These are phyloP conservation scores for Ceratobasidium sp. DNA, from an alignment of 1,284 basidiomycete species.

Conservation along the genomic window DNA sequence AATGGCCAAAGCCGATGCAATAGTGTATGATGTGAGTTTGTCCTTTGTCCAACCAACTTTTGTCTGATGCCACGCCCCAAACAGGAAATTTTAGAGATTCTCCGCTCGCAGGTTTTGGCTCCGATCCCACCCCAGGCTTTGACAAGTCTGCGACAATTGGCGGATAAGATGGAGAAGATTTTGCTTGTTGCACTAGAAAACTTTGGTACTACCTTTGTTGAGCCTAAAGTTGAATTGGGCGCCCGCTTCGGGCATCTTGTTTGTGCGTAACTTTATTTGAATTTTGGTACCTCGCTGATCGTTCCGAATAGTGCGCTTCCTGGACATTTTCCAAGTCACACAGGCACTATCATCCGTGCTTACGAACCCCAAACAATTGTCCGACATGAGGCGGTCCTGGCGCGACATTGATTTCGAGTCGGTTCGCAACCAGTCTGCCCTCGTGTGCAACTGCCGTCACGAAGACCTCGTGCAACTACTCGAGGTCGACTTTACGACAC, in stretches of 20 bases:
- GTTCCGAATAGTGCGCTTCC: conserved; percentile 72
- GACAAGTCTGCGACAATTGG: conserved; percentile 77
- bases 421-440: conserved; percentile 87
- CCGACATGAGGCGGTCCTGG: conserved; percentile 88
- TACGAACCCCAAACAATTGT: conserved; percentile 83
- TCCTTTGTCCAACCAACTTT: conserved; percentile 11
- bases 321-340: conserved; percentile 89
- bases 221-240: conserved; percentile 87
- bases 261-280: conserved; percentile 64
- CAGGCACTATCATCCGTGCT: conserved; percentile 86
- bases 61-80: conserved; percentile 21
- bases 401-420: conserved; percentile 87
- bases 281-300: not conserved
- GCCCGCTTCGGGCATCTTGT: conserved; percentile 89
- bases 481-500: conserved; percentile 82
- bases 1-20: conserved; percentile 88
- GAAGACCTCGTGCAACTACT: conserved; percentile 85
- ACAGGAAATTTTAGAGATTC: conserved; percentile 85
- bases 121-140: conserved; percentile 75
- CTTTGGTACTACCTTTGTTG: conserved; percentile 89
- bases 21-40: conserved; percentile 80
- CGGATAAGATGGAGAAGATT: conserved; percentile 92
- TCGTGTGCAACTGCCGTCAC: conserved; percentile 90
- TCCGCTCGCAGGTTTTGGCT: conserved; percentile 83
- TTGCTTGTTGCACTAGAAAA: conserved; percentile 79